phyloP scores from a whole-genome alignment of 176 grass and related monocot species.

The Zoysia pacifica region DNA sequence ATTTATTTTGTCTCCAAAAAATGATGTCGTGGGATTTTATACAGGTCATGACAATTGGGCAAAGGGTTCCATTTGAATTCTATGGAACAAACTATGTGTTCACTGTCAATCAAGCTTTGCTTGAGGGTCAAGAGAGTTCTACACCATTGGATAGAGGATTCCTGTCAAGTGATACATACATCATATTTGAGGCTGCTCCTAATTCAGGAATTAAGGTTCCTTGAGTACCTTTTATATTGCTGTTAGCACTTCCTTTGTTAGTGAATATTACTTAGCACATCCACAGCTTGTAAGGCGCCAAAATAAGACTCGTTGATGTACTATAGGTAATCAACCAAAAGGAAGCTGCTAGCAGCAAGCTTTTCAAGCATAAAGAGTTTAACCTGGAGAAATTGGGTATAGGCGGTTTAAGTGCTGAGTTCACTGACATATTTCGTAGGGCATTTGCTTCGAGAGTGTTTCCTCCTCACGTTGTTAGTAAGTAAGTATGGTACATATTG shows the following conservation, averaged over 20 bases:
- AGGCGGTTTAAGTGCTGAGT: constrained; percentile 87
- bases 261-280: neutral
- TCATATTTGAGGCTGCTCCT: constrained; percentile 91
- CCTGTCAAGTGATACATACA: constrained; percentile 81
- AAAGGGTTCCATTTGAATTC: constrained; percentile 96
- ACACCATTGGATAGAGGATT: constrained; percentile 76
- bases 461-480: constrained; percentile 83
- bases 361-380: constrained; percentile 98
- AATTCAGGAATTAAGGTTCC: constrained; percentile 98
- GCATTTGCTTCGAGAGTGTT: constrained; percentile 98
- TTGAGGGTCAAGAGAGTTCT: constrained; percentile 83
- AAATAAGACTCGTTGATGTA: constrained; percentile 34
- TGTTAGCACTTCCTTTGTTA: constrained; percentile 15
- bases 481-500: constrained; percentile 45
- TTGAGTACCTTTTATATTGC: neutral
- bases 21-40: neutral
- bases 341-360: constrained; percentile 93
- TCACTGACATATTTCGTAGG: constrained; percentile 94
- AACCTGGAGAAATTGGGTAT: constrained; percentile 95
- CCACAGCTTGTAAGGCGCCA: neutral
- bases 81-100: constrained; percentile 96
- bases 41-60: constrained; percentile 83
- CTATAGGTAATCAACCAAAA: constrained; percentile 89
- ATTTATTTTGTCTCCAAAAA: neutral
- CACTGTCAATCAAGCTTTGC: constrained; percentile 86